Evolutionary conservation across 345 rosid species (phyloP).

Genomic region (Pseudoturritis turrita): DNA sequence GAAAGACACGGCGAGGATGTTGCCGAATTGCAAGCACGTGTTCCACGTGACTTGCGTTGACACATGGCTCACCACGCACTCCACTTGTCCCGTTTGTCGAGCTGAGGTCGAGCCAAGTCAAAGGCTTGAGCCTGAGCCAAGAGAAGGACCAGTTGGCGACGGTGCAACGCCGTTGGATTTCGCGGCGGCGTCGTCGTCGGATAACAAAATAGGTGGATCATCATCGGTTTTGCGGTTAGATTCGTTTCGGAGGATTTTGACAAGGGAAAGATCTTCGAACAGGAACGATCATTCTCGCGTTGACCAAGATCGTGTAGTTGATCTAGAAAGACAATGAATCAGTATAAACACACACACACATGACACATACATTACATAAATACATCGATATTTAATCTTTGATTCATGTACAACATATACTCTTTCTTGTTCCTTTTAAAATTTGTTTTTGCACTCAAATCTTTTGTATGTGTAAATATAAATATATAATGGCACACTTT

Average conservation of each 20-base stretch:
- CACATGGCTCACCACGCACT: constrained; percentile 50
- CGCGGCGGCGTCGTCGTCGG: constrained; percentile 2
- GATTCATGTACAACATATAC: background rate
- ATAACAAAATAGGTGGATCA: constrained; percentile 33
- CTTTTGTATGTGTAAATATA: background rate
- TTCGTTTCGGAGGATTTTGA: constrained; percentile 42
- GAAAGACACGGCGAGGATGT: constrained; percentile 50
- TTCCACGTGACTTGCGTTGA: constrained; percentile 72
- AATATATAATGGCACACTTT: background rate
- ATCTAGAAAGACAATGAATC: constrained; percentile 27
- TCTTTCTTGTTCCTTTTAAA: background rate
- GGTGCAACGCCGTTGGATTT: constrained; percentile 33
- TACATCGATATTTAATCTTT: background rate
- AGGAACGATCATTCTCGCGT: constrained; percentile 9
- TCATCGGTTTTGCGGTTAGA: constrained; percentile 43
- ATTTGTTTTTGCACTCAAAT: background rate
- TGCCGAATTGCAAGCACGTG: constrained; percentile 75
- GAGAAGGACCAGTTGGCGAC: constrained; percentile 32
- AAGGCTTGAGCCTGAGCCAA: constrained; percentile 46
- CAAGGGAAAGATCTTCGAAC: constrained; percentile 43
- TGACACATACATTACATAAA: no score
- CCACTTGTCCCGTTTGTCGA: constrained; percentile 81
- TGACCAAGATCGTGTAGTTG: constrained; percentile 24
- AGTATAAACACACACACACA: no score
- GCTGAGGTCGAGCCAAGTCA: constrained; percentile 59